Conservation (phyloP, 352 stramenopile genomes). For the Globisporangium apiculatum region DNA sequence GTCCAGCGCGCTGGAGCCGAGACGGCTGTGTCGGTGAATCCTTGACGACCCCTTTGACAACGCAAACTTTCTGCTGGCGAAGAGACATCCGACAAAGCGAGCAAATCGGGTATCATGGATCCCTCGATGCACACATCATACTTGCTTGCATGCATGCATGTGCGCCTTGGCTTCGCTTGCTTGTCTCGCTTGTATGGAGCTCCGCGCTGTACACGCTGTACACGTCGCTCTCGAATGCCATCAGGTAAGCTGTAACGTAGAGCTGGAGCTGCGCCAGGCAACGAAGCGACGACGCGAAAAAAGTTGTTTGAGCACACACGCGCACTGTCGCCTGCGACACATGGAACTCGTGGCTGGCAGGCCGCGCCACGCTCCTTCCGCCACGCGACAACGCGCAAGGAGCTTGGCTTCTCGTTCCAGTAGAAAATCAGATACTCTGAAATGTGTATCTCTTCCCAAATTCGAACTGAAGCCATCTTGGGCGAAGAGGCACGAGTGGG, state of each 20-base stretch:
- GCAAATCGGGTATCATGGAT: no score
- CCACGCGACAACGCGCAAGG: not conserved
- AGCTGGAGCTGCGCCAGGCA: not conserved
- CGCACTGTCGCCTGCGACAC: not conserved
- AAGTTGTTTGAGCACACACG: not conserved
- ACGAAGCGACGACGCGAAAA: not conserved
- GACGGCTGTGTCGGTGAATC: no score
- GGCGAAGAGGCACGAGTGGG: not conserved
- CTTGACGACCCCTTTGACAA: no score
- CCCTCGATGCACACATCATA: no score
- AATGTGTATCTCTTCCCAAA: constrained; percentile 4
- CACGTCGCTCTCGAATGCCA: not conserved
- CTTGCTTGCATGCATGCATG: no score
- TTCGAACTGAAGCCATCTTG: constrained; percentile 8
- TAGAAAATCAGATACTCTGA: not conserved
- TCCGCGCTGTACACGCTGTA: no score
- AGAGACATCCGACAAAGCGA: no score
- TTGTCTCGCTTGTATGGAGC: no score
- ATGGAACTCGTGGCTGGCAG: not conserved
- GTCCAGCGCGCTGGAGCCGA: no score
- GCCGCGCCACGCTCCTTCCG: no score
- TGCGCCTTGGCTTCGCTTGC: no score
- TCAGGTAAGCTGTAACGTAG: not conserved
- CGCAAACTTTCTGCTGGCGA: no score
- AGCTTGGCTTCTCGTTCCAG: not conserved